Conservation (phyloP, 2,329 filamentous ascomycete species). For the Pseudogymnoascus sp. region DNA sequence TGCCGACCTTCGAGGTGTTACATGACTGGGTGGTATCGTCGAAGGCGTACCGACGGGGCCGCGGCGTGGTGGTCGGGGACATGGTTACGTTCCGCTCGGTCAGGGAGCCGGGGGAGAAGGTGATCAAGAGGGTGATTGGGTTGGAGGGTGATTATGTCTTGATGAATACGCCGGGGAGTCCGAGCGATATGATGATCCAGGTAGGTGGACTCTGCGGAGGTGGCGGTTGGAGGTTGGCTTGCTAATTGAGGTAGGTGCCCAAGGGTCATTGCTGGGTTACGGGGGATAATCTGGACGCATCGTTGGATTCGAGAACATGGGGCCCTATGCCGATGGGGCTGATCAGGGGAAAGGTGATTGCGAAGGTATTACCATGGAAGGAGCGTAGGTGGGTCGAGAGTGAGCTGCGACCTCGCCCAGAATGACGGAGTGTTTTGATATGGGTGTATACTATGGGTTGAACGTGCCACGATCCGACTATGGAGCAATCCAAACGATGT, state of each 20-base stretch:
- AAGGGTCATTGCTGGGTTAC: slow-evolving; percentile 85
- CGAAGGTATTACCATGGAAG: slow-evolving; percentile 42
- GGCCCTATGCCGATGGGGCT: slow-evolving; percentile 81
- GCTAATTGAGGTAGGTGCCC: slow-evolving; percentile 55
- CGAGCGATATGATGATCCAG: slow-evolving; percentile 48
- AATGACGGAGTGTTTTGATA: not conserved
- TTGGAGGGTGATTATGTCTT: slow-evolving; percentile 57
- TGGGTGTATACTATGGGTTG: not conserved
- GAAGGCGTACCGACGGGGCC: slow-evolving; percentile 59
- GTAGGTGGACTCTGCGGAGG: slow-evolving; percentile 15
- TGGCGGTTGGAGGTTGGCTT: slow-evolving; percentile 11
- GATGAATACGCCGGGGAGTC: slow-evolving; percentile 47
- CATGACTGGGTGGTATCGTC: slow-evolving; percentile 64
- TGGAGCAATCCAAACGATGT: slow-evolving; percentile 14
- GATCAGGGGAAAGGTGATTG: slow-evolving; percentile 73
- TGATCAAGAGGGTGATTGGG: slow-evolving; percentile 57
- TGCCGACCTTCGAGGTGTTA: slow-evolving; percentile 65
- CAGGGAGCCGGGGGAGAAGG: slow-evolving; percentile 46
- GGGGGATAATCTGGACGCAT: slow-evolving; percentile 79
- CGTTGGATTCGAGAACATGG: slow-evolving; percentile 77
- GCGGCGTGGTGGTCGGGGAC: slow-evolving; percentile 67
- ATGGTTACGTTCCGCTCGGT: slow-evolving; percentile 73
- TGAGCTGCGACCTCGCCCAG: slow-evolving; percentile 27
- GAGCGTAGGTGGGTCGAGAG: slow-evolving; percentile 44
- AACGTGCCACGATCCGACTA: not conserved